Base-by-base conservation (phyloP, 768 basidiomycete genomes). In the Pisolithus tinctorius region DNA sequence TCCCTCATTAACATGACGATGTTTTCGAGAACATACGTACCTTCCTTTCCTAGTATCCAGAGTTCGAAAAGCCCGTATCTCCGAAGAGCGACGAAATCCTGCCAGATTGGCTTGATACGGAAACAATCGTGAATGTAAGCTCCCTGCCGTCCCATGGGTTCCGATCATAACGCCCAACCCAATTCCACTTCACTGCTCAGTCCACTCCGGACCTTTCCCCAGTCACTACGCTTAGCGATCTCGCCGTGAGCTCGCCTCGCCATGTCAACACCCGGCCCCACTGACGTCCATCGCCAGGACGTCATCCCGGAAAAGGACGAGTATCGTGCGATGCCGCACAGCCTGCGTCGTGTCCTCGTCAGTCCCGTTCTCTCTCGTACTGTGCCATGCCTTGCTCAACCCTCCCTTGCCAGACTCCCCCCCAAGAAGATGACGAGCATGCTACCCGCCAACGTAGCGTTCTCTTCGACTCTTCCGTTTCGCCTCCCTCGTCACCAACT, bases 311-410 rank as follows among this genome's bases (percentile, higher is more conserved):
- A 65, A 47, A 53, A 65, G 23, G 66, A 64, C 50, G 56, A 60
- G 39, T 66, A 66, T 26, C 50, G 25, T 16, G 41, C 57, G 17
- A 69, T 67, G 66, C 67, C 67, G 0, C 55, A 56, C 44, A 63
- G 56, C 48, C 57, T 67, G 46, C 61, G 63, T 42, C 56, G 63
- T 27, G 58, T 67, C 53, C 52, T 67, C 48, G 66, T 67, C 36
- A 45, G 65, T 63, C 45, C 14, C 25, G 14, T 52, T 10, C 38
- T 37, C 27, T 44, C 53, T 4, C 10, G 37, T 34, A n/a, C 31
- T 30, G 16, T 14, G 50, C 6, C 53, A 56, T 49, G 54, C 17
- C 45, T 23, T 23, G 20, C 17, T 11, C 27, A 34, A 45, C 23
- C 11, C 25, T 41, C 26, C 0, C 40, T 13, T 43, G 26, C 25